Base-by-base conservation (phyloP, 148 eudicot genomes). In the Mesembryanthemum crystallinum region DNA sequence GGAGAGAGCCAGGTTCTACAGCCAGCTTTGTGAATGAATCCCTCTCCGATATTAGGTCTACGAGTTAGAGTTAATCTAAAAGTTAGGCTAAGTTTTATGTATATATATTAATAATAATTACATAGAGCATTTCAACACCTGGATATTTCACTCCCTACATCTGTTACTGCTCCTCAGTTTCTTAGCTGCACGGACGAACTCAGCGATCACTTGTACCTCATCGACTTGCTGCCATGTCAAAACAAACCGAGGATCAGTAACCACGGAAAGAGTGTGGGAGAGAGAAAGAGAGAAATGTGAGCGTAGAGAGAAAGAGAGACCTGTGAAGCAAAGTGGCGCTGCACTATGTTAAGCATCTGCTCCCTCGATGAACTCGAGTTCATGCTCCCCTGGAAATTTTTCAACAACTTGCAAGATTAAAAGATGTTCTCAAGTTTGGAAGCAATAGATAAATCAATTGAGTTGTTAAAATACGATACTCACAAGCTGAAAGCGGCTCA, bases 271-370 rank as follows among this genome's bases (percentile, higher is more conserved):
- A 14, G 28, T 18, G n/a, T n/a, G n/a, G n/a, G 59, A 25, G 27
- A 25, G 37, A 10, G 54, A 2, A 59, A 28, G 20, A 47, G 24
- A 57, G n/a, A 12, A 8, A 27, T 6, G 23, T 13, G 27, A 18
- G 15, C 11, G n/a, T 8, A 29, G 60, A 32, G 17, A 77, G 62
- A 51, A 69, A 32, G 76, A 79, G 51, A 62, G 28, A 92, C 97
- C 96, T 89, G 94, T 63, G 90, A 88, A 81, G 87, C 86, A 71
- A 95, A 92, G 86, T 95, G 98, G 67, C 87, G 87, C 69, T 90
- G 92, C 82, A 92, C 87, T 18, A 85, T 83, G 33, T 86, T 78
- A 64, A 86, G 80, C 85, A 95, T 78, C 74, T 95, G 97, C 71
- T 90, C 92, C 80, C 78, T 90, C 10, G 96, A 83, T 24, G 85